Conservation (phyloP, 106 monocot species). For the Dendrobium nobile region DNA sequence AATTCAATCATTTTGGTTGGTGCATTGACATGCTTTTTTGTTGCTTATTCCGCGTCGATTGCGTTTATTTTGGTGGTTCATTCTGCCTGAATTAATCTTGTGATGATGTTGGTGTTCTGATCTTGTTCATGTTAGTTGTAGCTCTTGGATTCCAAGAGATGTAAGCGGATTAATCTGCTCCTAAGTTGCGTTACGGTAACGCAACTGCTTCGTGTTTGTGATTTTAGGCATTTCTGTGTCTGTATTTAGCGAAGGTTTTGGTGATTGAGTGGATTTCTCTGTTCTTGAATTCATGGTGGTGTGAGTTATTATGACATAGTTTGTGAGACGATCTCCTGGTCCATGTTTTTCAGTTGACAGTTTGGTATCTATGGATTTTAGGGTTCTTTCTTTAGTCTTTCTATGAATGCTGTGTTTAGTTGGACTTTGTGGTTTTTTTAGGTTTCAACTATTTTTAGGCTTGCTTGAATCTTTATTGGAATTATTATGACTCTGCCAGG, state of each 20-base stretch:
- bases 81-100: not conserved
- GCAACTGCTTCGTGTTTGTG: not conserved
- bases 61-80: not conserved
- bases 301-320: not conserved
- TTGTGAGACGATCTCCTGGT: not conserved
- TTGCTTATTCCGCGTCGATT: not conserved
- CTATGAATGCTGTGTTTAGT: not conserved
- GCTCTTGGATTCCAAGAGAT: not conserved
- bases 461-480: not conserved
- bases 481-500: constrained; percentile 17
- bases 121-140: not conserved
- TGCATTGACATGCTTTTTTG: not conserved
- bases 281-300: not conserved
- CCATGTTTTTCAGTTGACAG: not conserved
- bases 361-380: not conserved
- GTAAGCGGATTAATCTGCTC: not conserved
- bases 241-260: not conserved
- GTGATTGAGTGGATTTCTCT: not conserved
- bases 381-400: not conserved
- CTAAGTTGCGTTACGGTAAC: not conserved
- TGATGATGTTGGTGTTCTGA: not conserved
- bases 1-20: not conserved
- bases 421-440: not conserved
- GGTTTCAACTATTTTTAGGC: not conserved
- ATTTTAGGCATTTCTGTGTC: not conserved